These are phyloP conservation scores for Lomentospora prolificans DNA, from an alignment of 2,329 filamentous ascomycete species.

Conservation along the genomic window DNA sequence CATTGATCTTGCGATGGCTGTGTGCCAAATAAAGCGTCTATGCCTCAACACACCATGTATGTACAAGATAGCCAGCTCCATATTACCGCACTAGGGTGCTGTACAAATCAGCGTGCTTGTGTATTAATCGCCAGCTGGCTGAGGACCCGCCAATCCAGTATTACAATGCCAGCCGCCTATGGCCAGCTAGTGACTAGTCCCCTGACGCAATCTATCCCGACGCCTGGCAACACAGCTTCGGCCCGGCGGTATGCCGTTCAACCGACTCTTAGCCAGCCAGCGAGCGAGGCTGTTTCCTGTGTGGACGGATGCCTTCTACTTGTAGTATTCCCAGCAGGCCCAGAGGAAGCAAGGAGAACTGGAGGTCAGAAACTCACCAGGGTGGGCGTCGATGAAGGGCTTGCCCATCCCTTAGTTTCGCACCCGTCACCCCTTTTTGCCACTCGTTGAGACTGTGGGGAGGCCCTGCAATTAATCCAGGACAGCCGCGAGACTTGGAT, in stretches of 20 bases:
- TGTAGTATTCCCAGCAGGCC: not conserved
- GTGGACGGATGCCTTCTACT: not conserved
- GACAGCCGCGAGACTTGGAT: not conserved
- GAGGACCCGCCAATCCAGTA: too few species aligned
- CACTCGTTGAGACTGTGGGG: not conserved
- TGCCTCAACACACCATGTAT: not conserved
- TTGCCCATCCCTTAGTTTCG: not conserved
- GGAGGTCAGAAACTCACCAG: not conserved
- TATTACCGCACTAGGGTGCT: too few species aligned
- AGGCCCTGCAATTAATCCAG: not conserved
- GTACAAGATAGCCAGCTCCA: not conserved
- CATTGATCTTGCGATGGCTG: not conserved
- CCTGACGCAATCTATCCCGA: constrained; percentile 7
- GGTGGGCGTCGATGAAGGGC: not conserved
- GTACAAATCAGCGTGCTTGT: too few species aligned
- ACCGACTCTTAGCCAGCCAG: not conserved
- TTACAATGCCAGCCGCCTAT: too few species aligned
- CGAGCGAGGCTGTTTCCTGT: not conserved
- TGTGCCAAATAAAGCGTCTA: not conserved
- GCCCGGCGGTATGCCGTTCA: not conserved
- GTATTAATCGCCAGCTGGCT: too few species aligned
- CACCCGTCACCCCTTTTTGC: too few species aligned
- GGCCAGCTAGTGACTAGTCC: not conserved
- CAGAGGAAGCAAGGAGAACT: not conserved
- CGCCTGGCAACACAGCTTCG: not conserved